A percentile compares a stretch with the other conserved stretches of the same genome.
Evolutionary conservation across 139 green algal genomes (phyloP).

Genomic region (Edaphochlamys debaryana): DNA sequence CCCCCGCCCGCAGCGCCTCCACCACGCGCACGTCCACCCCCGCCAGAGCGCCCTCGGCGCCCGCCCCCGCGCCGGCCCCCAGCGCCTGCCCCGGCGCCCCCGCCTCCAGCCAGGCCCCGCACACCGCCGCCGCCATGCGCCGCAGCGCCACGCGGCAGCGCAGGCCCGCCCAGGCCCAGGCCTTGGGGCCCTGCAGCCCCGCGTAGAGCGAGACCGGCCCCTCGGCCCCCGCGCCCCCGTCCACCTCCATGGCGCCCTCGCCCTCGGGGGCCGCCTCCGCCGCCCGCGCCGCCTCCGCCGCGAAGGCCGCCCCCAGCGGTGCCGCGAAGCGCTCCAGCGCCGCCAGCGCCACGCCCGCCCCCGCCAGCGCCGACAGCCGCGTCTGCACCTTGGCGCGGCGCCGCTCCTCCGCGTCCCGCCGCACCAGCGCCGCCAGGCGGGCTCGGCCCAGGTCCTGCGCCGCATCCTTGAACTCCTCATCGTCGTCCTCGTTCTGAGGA

Average conservation of each 20-base stretch:
- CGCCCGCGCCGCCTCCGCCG: not conserved
- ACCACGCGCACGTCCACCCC: constrained; percentile 12
- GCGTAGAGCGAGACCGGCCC: not conserved
- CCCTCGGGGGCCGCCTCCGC: not conserved
- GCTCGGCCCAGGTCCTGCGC: not conserved
- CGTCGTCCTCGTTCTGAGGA: not conserved
- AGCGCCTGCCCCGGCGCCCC: not conserved
- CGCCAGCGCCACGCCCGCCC: not conserved
- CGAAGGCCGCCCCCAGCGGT: not conserved
- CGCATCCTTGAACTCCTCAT: not conserved
- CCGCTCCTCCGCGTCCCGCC: constrained; percentile 27
- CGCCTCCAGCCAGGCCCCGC: too few species aligned
- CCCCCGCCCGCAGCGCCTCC: not conserved
- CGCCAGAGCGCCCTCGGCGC: constrained; percentile 12
- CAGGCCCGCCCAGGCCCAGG: constrained; percentile 30
- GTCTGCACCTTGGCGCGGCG: not conserved
- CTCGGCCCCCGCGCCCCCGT: not conserved
- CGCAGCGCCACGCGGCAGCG: constrained; percentile 8
- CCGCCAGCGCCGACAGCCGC: not conserved
- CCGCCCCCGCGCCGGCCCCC: not conserved
- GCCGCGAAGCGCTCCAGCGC: not conserved
- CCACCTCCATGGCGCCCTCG: not conserved
- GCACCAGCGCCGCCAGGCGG: constrained; percentile 24
- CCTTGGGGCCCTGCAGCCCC: not conserved
- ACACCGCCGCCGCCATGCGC: constrained; percentile 4